Evolutionary conservation across 2,329 filamentous ascomycete species (phyloP).

Genomic region (Fusarium camptoceras): DNA sequence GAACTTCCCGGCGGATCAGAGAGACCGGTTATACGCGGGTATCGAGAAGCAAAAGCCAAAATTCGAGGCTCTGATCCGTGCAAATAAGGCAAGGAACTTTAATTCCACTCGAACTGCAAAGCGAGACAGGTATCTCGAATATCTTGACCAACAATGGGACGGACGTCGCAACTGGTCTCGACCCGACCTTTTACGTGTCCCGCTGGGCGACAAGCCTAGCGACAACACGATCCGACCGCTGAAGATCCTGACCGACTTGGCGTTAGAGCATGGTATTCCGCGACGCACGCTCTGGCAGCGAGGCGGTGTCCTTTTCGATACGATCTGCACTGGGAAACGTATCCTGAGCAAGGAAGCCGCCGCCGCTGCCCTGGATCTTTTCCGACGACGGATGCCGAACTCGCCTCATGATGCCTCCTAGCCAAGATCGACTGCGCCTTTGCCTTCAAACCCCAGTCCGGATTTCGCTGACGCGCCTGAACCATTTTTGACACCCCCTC

Average conservation of each 20-base stretch:
- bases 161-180: background rate
- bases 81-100: background rate
- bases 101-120: background rate
- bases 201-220: background rate
- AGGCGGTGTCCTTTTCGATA: background rate
- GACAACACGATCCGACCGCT: background rate
- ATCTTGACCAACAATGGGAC: background rate
- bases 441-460: background rate
- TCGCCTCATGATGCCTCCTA: background rate
- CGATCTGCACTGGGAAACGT: background rate
- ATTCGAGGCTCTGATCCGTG: background rate
- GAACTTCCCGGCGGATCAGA: background rate
- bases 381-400: accelerated
- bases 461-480: background rate
- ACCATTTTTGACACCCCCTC: background rate
- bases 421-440: background rate
- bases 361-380: background rate
- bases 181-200: background rate
- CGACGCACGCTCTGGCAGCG: background rate
- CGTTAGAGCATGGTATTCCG: background rate
- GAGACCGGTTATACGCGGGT: background rate
- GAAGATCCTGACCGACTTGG: background rate
- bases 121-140: background rate
- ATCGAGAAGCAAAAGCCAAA: background rate
- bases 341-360: background rate